These are phyloP conservation scores for Alternaria postmessia DNA, from an alignment of 2,329 filamentous ascomycete species.

Conservation along the genomic window DNA sequence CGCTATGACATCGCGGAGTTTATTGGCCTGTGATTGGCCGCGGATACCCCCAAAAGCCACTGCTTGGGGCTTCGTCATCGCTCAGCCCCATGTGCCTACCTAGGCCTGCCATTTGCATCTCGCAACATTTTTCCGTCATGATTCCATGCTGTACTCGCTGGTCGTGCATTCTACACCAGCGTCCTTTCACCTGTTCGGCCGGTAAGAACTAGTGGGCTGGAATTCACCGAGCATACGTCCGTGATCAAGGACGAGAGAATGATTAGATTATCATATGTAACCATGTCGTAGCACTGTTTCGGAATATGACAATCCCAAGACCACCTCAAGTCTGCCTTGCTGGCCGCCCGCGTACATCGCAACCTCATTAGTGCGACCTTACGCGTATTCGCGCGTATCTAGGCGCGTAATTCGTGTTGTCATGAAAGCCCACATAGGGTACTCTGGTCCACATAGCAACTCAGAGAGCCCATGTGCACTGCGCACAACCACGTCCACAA, in stretches of 20 bases:
- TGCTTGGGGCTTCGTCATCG: constrained; percentile 21
- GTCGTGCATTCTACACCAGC: background rate
- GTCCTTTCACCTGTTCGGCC: background rate
- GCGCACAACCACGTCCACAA: background rate
- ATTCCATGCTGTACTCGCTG: background rate
- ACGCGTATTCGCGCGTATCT: constrained; percentile 1
- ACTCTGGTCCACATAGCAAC: background rate
- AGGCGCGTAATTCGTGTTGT: background rate
- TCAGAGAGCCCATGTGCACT: background rate
- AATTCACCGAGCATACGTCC: background rate
- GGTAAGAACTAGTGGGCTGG: background rate
- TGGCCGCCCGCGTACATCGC: background rate
- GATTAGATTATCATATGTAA: background rate
- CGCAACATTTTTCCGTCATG: background rate
- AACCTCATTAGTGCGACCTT: background rate
- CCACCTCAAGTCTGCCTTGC: background rate
- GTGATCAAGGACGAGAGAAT: background rate
- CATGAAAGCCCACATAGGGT: background rate
- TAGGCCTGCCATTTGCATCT: background rate
- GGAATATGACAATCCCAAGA: background rate
- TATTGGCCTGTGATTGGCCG: constrained; percentile 17
- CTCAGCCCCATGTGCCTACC: constrained; percentile 9
- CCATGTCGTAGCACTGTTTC: background rate
- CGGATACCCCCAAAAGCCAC: constrained; percentile 5
- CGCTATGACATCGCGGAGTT: constrained; percentile 22